Base-by-base conservation (phyloP, 2,329 filamentous ascomycete genomes). In the Rutstroemia sp. region DNA sequence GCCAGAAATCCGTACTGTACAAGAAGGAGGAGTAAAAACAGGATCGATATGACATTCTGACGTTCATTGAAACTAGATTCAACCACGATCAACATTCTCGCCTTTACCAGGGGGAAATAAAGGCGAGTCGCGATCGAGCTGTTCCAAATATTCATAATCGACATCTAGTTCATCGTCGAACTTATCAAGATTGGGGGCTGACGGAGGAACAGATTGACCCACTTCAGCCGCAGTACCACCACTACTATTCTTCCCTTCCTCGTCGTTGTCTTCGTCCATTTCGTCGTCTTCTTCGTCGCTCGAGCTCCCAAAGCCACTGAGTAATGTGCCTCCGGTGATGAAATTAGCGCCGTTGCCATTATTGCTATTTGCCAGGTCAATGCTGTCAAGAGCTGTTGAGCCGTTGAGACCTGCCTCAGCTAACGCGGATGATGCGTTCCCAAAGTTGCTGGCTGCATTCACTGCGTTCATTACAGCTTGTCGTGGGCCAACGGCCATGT, bases 261-360 rank as follows among this genome's bases (percentile, higher is more conserved):
- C 87, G 64, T 89, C 87, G 62, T 92, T 86, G 63, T 87, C 87
- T 57, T 89, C 88, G 59, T 95, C 89, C 73, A 90, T 88, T 61
- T 96, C 92, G 65, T 96, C 92, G 61, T 97, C 94, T 63, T 97
- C 94, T 72, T 96, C 92, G 65, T 96, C 91, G 67, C 91, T 96
- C 49, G 89, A 94, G 73, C 91, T 95, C 68, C 90, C 92, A 73
- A 97, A 97, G 52, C 92, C 91, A 68, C 89, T 92, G 27, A 94
- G 81, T 58, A 96, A 76, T 30, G 88, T 87, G 51, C 87, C 87
- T 42, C 84, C 80, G 66, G 83, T 85, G 65, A 89, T 83, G 70
- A 92, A 92, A 14, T 81, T 80, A 19, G 46, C 52, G 10, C 55
- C 84, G 51, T 86, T 86, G 58, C 83, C 84, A 57, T 78, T 80